Base-by-base conservation (phyloP, 2,329 filamentous ascomycete species). In the Aspergillus versicolor region DNA sequence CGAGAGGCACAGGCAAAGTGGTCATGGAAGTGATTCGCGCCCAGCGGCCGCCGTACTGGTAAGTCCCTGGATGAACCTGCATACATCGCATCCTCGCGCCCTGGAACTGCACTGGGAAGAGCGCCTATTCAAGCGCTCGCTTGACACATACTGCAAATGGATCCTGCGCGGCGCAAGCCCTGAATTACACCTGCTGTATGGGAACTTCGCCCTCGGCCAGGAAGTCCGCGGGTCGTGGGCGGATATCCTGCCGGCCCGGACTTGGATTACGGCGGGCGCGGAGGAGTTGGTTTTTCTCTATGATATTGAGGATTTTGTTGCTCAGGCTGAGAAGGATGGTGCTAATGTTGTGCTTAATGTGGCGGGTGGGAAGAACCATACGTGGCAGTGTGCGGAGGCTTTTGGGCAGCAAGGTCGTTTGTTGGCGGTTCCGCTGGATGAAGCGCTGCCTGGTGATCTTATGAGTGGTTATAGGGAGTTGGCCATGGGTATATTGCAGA, bases 401-500 rank as follows among this genome's bases (percentile, higher is more conserved):
- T 57, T 58, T 22, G 43, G 22, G 15, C 60, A 62, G 38, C 60
- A 62, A 6, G 12, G n/a, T 32, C 56, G 37, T 6, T 41, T 62
- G 47, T 34, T 62, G 22, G 48, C 19, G 9, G 5, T 53, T 17
- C 15, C 42, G 12, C 37, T 53, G 27, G 58, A 49, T 6, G 52
- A 52, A 27, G 38, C 56, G 12, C 37, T 38, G 13, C 45, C 50
- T 4, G 34, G 32, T 9, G 55, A 40, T 8, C 37, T 60, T 17
- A 58, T 60, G 54, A 21, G 7, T 5, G 58, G 58, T 30, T 60
- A 57, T 44, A 37, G 52, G 24, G 49, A 22, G 19, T 48, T 60
- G 19, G 58, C 54, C 11, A 72, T 67, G 30, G 67, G 67, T 6
- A 87, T 75, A 15, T n/a, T 58, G 41, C 27, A 30, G 27, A 9